phyloP scores from a whole-genome alignment of 805 yeast species.

The Candida sphagnicola region DNA sequence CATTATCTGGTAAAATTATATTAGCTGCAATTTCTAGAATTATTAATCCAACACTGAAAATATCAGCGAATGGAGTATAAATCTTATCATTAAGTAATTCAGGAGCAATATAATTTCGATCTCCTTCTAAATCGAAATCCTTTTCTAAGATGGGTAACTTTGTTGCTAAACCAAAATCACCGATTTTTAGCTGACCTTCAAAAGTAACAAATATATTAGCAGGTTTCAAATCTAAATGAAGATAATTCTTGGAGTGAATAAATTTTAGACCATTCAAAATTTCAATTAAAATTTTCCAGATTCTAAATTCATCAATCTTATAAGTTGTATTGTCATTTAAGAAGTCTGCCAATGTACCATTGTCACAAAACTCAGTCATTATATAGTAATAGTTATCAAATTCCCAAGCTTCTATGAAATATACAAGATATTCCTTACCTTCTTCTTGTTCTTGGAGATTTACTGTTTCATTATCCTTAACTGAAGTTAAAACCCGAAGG shows the following conservation, averaged over 20 bases:
- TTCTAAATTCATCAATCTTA: constrained; percentile 91
- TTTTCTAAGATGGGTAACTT: constrained; percentile 63
- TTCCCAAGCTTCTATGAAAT: constrained; percentile 85
- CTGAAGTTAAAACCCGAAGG: constrained; percentile 40
- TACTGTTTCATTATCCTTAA: constrained; percentile 30
- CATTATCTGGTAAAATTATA: constrained; percentile 91
- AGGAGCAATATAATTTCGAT: constrained; percentile 96
- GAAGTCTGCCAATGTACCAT: constrained; percentile 83
- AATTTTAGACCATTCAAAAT: constrained; percentile 73
- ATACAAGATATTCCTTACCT: constrained; percentile 75
- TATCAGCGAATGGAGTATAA: constrained; percentile 90
- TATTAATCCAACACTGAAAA: constrained; percentile 89
- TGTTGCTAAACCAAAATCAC: constrained; percentile 95
- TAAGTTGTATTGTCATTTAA: constrained; percentile 69
- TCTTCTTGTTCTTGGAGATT: constrained; percentile 43
- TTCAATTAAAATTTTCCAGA: constrained; percentile 93
- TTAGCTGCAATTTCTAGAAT: constrained; percentile 96
- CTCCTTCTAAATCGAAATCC: constrained; percentile 91
- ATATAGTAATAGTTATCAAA: constrained; percentile 71
- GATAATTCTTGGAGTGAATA: constrained; percentile 68
- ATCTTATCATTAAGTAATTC: constrained; percentile 80
- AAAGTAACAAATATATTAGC: constrained; percentile 92
- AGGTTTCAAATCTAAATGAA: constrained; percentile 92
- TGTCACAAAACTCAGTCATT: constrained; percentile 94
- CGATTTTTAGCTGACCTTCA: constrained; percentile 91